Evolutionary conservation across 2,329 filamentous ascomycete species (phyloP), one percentile per base, ranked within the genome.

Genomic region (Colletotrichum sidae): DNA sequence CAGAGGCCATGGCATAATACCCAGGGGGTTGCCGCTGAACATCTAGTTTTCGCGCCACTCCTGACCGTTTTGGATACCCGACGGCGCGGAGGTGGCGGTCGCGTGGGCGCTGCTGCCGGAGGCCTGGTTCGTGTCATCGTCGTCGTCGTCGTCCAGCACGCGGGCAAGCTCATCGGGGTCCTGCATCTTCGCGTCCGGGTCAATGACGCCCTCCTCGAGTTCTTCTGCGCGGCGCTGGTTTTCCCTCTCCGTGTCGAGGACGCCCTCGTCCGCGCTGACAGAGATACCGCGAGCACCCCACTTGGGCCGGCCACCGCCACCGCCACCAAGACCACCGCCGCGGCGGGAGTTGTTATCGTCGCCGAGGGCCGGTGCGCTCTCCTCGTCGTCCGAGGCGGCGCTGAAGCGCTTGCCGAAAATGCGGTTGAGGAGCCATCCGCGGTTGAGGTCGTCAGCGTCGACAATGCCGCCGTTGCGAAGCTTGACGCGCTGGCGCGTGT

Each of bases 401-500:
- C 84, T 80, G 35, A 82, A 77, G 70, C 82, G 77, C 80, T 84
- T 85, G 59, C 91, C 92, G 66, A 97, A 90, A 69, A 97, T 89
- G 55, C 90, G 88, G 69, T 88, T 88, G 9, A 97, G 87, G 35
- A 98, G 83, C 90, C 94, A 97, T 68, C 94, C 92, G 60, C 92
- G 90, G 69, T 90, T 86, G 74, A 97, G 83, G 75, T 98, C 95
- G 69, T 97, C 94, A 4, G 91, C 90, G 74, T 98, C 95, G 12
- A 98, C 93, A 15, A 97, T 85, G 7, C 93, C 93, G 49, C 95
- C 95, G 70, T 88, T 90, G 67, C 95, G 88, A 13, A 98, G 89
- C 89, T 97, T 97, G 74, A 98, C 94, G 62, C 94, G 88, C 81
- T 97, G 95, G 69, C 95, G 88, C 10, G 91, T 92, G 81, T 92